A percentile compares a stretch with the other conserved stretches of the same genome.
phyloP scores from a whole-genome alignment of 495 filamentous ascomycete species.

The Podospora pseudoanserina region DNA sequence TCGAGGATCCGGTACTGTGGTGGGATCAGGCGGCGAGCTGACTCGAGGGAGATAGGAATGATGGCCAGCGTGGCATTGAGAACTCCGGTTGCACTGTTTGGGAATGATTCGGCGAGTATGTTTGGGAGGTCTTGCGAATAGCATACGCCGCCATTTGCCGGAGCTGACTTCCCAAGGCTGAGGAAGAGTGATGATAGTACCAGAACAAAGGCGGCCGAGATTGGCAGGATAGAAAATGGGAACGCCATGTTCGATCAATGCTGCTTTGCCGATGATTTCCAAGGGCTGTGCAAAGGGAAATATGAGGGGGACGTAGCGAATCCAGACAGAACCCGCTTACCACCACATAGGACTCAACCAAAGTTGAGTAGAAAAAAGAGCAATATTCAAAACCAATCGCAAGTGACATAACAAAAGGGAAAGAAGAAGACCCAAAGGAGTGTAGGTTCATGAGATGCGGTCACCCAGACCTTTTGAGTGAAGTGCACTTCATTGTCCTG shows the following conservation, averaged over 20 bases:
- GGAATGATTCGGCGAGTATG: slow-evolving; percentile 34
- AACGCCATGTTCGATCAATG: slow-evolving; percentile 27
- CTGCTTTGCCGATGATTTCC: slow-evolving; percentile 22
- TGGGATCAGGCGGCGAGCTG: slow-evolving; percentile 36
- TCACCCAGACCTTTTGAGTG: slow-evolving; percentile 10
- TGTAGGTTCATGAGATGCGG: slow-evolving; percentile 7
- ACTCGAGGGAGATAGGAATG: slow-evolving; percentile 38
- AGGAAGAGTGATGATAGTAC: slow-evolving; percentile 26
- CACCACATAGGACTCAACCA: slow-evolving; percentile 15
- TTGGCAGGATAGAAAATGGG: slow-evolving; percentile 24
- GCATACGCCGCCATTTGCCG: slow-evolving; percentile 29
- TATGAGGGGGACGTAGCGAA: slow-evolving; percentile 15
- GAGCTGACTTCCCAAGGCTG: slow-evolving; percentile 22
- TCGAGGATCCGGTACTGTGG: slow-evolving; percentile 39
- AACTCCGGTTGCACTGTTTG: slow-evolving; percentile 39
- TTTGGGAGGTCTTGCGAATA: slow-evolving; percentile 36
- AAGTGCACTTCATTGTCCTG: background rate
- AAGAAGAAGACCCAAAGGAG: slow-evolving; percentile 14
- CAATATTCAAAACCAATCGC: background rate
- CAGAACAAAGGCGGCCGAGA: slow-evolving; percentile 24
- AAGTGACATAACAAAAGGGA: slow-evolving; percentile 1
- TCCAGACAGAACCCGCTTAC: slow-evolving; percentile 15
- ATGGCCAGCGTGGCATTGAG: slow-evolving; percentile 42
- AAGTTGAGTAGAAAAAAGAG: background rate
- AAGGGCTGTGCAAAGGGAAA: slow-evolving; percentile 7